Base-by-base conservation (phyloP, 176 grass and related monocot genomes). In the Carex scoparia region DNA sequence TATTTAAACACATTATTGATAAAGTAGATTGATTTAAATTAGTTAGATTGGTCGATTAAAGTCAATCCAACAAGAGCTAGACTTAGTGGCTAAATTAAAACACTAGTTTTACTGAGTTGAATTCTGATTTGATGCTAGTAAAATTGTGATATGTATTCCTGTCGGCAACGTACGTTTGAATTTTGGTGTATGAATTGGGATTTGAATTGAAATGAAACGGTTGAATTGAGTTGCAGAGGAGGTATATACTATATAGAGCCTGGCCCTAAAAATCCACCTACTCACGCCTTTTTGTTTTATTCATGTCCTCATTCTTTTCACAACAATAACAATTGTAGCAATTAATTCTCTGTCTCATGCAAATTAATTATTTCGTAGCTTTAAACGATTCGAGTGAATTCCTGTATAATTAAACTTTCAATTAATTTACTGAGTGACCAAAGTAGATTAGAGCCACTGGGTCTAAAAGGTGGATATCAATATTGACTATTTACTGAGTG, bases 381-480 rank as follows among this genome's bases (percentile, higher is more conserved):
- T 53, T 54, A 55, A 55, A 55, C 72, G 72, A 76, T 55, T 55
- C 27, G 48, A 54, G 72, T 76, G 72, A 76, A 76, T 76, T 76
- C 55, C 11, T 14, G 32, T 55, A 32, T 12, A 55, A 55, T 32
- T 0, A 55, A 23, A 23, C 23, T 23, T 32, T 14, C 11, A 5
- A 54, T 76, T 76, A 5, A 54, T 76, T 76, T 55, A 76, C 72
- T 31, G 12, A 14, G 71, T 75, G 27, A 54, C 12, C 1, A 32
- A 76, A 55, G 72, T 76, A 55, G 49, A 76, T 76, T 76, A 76
- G 48, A 76, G 42, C 5, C 0, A 76, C 48, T 1, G 12, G 46
- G 23, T 55, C 4, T 76, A 28, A 54, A 75, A 53, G 46, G 10
- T 75, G 40, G 33, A 74, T 74, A 19, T 23, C 23, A 23, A 23